These are phyloP conservation scores for Phialocephala subalpina DNA, from an alignment of 2,329 filamentous ascomycete species.

Conservation along the genomic window DNA sequence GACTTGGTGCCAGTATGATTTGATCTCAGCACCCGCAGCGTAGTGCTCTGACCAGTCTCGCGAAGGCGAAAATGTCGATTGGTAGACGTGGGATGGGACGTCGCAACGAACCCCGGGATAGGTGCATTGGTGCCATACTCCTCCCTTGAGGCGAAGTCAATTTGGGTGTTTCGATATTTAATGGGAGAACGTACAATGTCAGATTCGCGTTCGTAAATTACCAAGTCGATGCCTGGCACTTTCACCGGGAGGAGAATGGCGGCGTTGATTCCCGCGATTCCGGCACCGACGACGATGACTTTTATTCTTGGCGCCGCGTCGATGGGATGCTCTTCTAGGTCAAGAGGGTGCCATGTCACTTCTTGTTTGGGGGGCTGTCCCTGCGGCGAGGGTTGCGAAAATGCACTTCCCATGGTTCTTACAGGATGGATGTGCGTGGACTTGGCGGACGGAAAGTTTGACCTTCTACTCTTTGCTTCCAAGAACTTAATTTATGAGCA, in stretches of 20 bases:
- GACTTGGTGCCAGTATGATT: slow-evolving; percentile 2
- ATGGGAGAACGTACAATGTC: neutral
- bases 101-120: slow-evolving; percentile 4
- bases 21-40: neutral
- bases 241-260: slow-evolving; percentile 4
- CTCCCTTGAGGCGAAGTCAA: neutral
- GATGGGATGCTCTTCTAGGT: neutral
- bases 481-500: too few relatives aligned
- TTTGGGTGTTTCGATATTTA: neutral
- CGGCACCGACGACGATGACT: slow-evolving; percentile 1
- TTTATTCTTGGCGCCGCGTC: neutral
- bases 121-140: slow-evolving; percentile 7
- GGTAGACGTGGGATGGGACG: slow-evolving; percentile 7
- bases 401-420: neutral
- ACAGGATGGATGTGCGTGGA: neutral
- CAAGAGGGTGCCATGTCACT: neutral
- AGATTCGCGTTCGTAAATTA: slow-evolving; percentile 4
- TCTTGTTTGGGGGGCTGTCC: neutral
- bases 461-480: neutral
- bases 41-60: slow-evolving; percentile 5
- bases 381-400: neutral
- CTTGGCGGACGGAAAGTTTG: neutral
- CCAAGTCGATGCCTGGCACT: neutral
- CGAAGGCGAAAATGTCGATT: neutral
- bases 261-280: slow-evolving; percentile 8